Evolutionary conservation across 2,329 filamentous ascomycete species (phyloP).

Genomic region (Hymenoscyphus infarciens): DNA sequence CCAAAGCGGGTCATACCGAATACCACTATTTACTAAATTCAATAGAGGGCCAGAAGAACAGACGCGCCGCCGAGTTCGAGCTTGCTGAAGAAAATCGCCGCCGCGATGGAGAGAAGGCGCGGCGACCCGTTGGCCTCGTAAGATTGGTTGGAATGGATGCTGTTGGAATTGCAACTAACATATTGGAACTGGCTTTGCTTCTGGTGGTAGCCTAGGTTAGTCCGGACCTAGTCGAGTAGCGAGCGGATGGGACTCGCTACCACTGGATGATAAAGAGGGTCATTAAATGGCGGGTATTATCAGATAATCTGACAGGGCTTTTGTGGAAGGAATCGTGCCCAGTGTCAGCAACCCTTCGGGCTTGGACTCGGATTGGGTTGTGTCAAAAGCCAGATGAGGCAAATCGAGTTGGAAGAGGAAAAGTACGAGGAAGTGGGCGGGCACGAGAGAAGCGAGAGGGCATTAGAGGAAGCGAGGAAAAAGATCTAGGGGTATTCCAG

Average conservation of each 20-base stretch:
- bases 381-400: constrained; percentile 2
- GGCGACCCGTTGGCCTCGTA: not conserved
- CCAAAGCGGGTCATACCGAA: not conserved
- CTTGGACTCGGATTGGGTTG: not conserved
- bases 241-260: not conserved
- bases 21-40: not conserved
- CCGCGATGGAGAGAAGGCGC: not conserved
- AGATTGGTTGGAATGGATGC: not conserved
- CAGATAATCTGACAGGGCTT: constrained; percentile 1
- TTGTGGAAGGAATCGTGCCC: not conserved
- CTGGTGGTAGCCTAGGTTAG: not conserved
- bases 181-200: constrained; percentile 1
- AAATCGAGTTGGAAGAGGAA: not conserved
- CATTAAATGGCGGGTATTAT: not conserved
- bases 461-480: not conserved
- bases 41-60: not conserved
- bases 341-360: constrained; percentile 1
- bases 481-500: not conserved
- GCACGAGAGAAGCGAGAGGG: not conserved
- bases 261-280: constrained; percentile 1
- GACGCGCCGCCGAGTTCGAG: not conserved
- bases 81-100: constrained; percentile 1
- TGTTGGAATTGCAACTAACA: constrained; percentile 1
- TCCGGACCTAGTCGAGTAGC: not conserved
- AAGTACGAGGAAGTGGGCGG: not conserved